Base-by-base conservation (phyloP, 2,329 filamentous ascomycete genomes). In the Cordyceps tenuipes region DNA sequence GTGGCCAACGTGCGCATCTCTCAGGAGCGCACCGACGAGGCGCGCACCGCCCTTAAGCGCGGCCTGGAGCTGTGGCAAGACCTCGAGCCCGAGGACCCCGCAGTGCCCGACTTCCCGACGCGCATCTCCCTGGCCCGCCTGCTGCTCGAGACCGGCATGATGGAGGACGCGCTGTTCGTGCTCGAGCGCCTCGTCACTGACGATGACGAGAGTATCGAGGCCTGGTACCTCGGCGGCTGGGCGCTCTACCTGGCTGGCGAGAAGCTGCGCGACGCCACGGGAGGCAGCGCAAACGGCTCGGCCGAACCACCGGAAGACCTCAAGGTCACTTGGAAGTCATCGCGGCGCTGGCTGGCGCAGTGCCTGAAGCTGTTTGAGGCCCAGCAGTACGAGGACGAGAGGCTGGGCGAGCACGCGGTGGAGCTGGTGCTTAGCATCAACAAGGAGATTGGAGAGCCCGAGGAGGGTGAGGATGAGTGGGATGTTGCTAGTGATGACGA, bases 201-300 rank as follows among this genome's bases (percentile, higher is more conserved):
- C 71, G 93, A 99, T 66, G 95, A 99, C 70, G 82, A 89, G 69
- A 96, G 93, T 71, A 89, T 99, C 21, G 94, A 99, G 75, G 89
- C 90, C 19, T 97, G 92, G 91, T 99, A 99, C 75, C 80, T 99
- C 5, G 94, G 94, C 48, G 95, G 94, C 4, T 97, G 93, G 90
- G 92, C 91, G 67, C 80, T 95, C 65, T 90, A 91, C 70, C 82
- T 96, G 61, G 78, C 89, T 63, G 89, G 88, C 12, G 83, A 89
- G 71, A 89, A 87, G 78, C 77, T 84, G 67, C 71, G 73, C 39
- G 66, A 69, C 43, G 67, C 59, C 70, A 74, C 66, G 75, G 65
- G 68, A 67, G 60, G 69, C 66, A 68, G 3, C 34, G 9, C 68
- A 61, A 68, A 68, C 43, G 67, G 68, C 31, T 36, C 34, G 10